A percentile compares a stretch with the other conserved stretches of the same genome.
Evolutionary conservation across 2,329 filamentous ascomycete genomes (phyloP).

Genomic region (Fonsecaea pedrosoi): DNA sequence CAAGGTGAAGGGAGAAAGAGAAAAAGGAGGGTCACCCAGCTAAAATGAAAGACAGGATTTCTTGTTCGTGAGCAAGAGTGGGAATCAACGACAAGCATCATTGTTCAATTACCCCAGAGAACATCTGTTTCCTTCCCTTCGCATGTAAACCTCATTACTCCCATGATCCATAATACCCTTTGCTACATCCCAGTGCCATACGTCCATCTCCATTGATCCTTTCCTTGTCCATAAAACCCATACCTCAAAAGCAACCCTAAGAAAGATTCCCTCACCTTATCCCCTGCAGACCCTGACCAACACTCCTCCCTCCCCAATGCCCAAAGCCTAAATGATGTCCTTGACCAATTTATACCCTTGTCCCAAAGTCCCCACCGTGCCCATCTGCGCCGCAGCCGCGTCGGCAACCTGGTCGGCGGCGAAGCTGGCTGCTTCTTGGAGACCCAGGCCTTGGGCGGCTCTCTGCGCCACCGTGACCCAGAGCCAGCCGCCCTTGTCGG

Average conservation of each 20-base stretch:
- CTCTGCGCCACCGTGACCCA: conserved; percentile 23
- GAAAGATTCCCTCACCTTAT: too few relatives aligned
- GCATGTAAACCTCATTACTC: background rate
- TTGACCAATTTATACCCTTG: conserved; percentile 17
- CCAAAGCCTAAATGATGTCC: conserved; percentile 10
- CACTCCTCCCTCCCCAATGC: too few relatives aligned
- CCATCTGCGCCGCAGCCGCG: background rate
- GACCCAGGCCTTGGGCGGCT: background rate
- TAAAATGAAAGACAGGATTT: background rate
- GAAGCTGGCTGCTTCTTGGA: background rate
- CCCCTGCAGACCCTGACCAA: too few relatives aligned
- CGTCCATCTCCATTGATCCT: background rate
- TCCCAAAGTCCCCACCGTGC: background rate
- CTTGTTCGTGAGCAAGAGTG: too few relatives aligned
- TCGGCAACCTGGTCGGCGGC: conserved; percentile 9
- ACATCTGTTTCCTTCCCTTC: background rate
- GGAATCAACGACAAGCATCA: background rate
- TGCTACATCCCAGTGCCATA: background rate
- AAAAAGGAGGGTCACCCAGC: too few relatives aligned
- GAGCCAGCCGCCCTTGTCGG: conserved; percentile 28
- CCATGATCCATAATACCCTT: background rate
- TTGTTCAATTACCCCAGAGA: background rate
- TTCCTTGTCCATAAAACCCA: background rate
- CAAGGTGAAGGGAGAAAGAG: too few relatives aligned
- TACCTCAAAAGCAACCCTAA: too few relatives aligned